These are phyloP conservation scores for Exidia glandulosa DNA, from an alignment of 768 basidiomycete genomes.

Conservation along the genomic window DNA sequence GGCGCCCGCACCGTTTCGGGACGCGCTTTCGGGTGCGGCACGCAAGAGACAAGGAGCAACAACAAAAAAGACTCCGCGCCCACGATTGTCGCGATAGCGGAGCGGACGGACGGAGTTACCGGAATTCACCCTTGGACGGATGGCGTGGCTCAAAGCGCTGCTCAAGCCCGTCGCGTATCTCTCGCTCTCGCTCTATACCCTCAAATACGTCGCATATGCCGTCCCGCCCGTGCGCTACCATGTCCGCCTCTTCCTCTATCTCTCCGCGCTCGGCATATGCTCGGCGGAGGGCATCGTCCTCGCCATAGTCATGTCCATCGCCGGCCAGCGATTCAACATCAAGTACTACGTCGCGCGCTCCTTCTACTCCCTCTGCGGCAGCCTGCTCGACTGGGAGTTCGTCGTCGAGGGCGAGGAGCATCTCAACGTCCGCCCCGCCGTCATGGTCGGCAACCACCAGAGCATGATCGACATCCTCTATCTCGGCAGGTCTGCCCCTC, in stretches of 20 bases:
- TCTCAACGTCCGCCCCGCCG: conserved; percentile 53
- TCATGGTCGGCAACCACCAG: conserved; percentile 86
- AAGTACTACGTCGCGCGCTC: conserved; percentile 74
- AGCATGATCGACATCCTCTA: conserved; percentile 82
- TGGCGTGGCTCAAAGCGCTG: conserved; percentile 52
- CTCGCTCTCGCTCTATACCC: conserved; percentile 58
- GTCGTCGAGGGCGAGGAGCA: conserved; percentile 83
- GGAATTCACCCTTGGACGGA: conserved; percentile 16
- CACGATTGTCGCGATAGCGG: background rate
- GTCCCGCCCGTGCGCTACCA: conserved; percentile 59
- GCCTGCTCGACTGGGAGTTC: conserved; percentile 52
- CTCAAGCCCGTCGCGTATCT: conserved; percentile 67
- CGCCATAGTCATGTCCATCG: conserved; percentile 51
- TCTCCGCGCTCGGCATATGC: conserved; percentile 56
- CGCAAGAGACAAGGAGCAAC: too few relatives aligned
- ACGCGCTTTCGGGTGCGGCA: too few relatives aligned
- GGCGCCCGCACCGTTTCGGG: background rate
- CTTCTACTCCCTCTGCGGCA: conserved; percentile 64
- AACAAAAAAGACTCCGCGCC: too few relatives aligned
- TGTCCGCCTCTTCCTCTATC: conserved; percentile 59
- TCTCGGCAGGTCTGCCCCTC: conserved; percentile 53
- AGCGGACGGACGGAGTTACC: background rate
- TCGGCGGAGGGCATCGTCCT: conserved; percentile 64
- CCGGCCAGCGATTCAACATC: conserved; percentile 65
- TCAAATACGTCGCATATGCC: conserved; percentile 45